phyloP scores from a whole-genome alignment of 2,329 filamentous ascomycete genomes.

The Endoconidiophora laricicola region DNA sequence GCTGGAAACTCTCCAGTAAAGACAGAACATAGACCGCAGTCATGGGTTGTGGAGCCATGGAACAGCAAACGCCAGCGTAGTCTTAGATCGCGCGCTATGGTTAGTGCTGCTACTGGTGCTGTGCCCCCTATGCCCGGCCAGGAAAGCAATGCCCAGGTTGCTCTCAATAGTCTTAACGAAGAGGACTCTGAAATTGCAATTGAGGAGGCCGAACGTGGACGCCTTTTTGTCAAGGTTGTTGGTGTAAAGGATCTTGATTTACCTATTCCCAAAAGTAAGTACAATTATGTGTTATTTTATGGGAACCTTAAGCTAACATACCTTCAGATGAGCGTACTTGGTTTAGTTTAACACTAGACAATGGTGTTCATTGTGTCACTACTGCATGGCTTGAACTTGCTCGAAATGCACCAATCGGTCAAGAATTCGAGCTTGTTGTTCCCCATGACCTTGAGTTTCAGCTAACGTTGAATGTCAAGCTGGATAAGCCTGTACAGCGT shows the following conservation, averaged over 20 bases:
- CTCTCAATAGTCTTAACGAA: conserved; percentile 51
- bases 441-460: conserved; percentile 98
- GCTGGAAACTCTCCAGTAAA: conserved; percentile 55
- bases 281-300: conserved; percentile 12
- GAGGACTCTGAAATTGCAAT: conserved; percentile 45
- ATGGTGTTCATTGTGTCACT: conserved; percentile 92
- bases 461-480: conserved; percentile 86
- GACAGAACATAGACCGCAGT: conserved; percentile 58
- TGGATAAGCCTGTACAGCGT: conserved; percentile 59
- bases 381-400: conserved; percentile 90
- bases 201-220: conserved; percentile 73
- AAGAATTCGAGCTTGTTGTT: conserved; percentile 95
- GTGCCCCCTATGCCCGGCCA: conserved; percentile 77
- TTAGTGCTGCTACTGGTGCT: conserved; percentile 34
- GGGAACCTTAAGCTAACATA: background rate
- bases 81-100: conserved; percentile 26
- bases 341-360: conserved; percentile 95
- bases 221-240: conserved; percentile 96
- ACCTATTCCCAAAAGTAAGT: conserved; percentile 74
- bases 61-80: conserved; percentile 62
- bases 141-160: conserved; percentile 53
- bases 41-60: conserved; percentile 96
- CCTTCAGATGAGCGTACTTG: conserved; percentile 65
- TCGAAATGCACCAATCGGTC: conserved; percentile 82
- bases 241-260: conserved; percentile 91